A percentile compares a stretch with the other conserved stretches of the same genome.
Conservation (phyloP, 2,329 filamentous ascomycete genomes). For the Simplicillium sp. region DNA sequence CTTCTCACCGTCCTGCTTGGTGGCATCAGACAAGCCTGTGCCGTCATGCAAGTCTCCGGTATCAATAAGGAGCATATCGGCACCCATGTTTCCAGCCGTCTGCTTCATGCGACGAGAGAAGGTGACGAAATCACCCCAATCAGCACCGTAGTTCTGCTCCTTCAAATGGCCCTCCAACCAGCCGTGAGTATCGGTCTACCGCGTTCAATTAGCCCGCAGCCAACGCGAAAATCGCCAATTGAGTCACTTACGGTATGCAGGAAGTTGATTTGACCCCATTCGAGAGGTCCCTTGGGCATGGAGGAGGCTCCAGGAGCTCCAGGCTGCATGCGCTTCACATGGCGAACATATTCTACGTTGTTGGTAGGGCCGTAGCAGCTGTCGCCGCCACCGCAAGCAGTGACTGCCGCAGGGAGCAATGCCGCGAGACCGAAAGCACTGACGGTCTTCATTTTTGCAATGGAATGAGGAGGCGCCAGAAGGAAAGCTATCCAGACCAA, state of each 20-base stretch:
- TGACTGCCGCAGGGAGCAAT: constrained; percentile 9
- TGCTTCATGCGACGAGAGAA: constrained; percentile 51
- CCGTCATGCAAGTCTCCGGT: constrained; percentile 61
- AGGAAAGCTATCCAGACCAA: background rate
- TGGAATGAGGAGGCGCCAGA: background rate
- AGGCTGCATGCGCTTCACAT: constrained; percentile 39
- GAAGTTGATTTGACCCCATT: constrained; percentile 57
- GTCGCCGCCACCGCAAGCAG: constrained; percentile 24
- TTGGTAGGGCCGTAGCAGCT: constrained; percentile 30
- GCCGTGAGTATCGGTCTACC: constrained; percentile 47
- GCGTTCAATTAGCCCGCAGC: background rate
- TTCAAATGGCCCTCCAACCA: constrained; percentile 53
- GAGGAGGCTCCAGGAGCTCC: constrained; percentile 30
- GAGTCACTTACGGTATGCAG: constrained; percentile 37
- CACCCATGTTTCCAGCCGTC: constrained; percentile 43
- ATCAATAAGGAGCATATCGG: constrained; percentile 52
- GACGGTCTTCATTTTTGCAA: constrained; percentile 4
- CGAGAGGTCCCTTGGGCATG: constrained; percentile 34
- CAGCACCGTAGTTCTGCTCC: constrained; percentile 53
- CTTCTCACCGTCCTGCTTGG: constrained; percentile 43
- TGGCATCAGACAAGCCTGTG: constrained; percentile 52
- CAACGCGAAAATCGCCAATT: background rate
- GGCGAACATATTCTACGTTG: constrained; percentile 33
- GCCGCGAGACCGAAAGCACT: constrained; percentile 5
- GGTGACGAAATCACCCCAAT: constrained; percentile 57